Evolutionary conservation across 345 rosid genomes (phyloP).

Genomic region (Luvunga scandens): DNA sequence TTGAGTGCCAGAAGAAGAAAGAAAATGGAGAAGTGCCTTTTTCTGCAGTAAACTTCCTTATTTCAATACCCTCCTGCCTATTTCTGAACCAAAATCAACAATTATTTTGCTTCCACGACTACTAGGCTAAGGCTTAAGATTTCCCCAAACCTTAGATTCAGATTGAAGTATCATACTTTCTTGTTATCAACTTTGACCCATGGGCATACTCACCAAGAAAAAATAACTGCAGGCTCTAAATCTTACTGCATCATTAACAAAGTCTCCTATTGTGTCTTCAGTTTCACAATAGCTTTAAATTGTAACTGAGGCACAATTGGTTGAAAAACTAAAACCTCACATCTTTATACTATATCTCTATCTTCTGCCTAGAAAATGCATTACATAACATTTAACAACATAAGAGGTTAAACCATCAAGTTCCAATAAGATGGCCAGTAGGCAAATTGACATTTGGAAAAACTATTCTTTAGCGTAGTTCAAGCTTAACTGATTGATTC

Average conservation of each 20-base stretch:
- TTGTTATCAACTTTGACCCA: background rate
- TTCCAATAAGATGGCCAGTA: background rate
- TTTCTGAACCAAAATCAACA: background rate
- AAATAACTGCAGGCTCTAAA: background rate
- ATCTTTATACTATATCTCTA: background rate
- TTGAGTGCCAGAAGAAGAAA: background rate
- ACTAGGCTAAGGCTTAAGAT: background rate
- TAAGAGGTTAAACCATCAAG: background rate
- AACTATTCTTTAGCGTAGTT: background rate
- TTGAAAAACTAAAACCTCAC: background rate
- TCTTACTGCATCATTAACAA: background rate
- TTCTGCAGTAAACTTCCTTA: background rate
- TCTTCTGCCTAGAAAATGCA: background rate
- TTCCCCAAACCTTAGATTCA: background rate
- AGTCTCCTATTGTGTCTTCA: background rate
- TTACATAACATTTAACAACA: background rate
- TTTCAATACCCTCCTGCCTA: background rate
- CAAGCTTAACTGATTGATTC: background rate
- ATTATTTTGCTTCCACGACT: background rate
- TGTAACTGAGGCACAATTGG: background rate
- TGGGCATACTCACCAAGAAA: background rate
- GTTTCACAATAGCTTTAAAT: background rate
- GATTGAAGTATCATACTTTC: background rate
- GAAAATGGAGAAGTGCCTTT: background rate
- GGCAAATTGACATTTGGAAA: background rate